Percentiles rank a stretch among this genome's conserved stretches.
These are phyloP conservation scores for Fusarium pininemorale DNA, from an alignment of 2,329 filamentous ascomycete species.

Conservation along the genomic window DNA sequence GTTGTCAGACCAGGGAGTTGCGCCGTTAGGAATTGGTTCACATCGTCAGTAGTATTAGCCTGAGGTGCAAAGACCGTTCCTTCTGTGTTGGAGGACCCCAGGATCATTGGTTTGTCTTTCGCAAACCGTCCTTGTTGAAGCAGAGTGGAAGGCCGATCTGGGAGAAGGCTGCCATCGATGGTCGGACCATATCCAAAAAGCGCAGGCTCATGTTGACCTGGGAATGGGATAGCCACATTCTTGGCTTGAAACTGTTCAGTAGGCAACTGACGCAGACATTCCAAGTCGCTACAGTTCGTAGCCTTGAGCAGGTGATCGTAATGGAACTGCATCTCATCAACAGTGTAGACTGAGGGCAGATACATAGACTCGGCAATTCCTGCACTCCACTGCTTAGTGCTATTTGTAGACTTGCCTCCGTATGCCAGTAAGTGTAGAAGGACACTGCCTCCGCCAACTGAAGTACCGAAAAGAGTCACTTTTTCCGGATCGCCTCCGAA, in stretches of 20 bases:
- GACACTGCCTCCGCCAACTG: neutral
- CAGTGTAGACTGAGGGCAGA: neutral
- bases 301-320: neutral
- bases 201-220: neutral
- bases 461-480: neutral
- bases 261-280: neutral
- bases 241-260: neutral
- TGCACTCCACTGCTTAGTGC: neutral
- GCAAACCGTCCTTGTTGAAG: neutral
- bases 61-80: neutral
- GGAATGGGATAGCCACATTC: neutral
- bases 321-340: neutral
- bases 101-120: neutral
- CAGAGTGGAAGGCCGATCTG: neutral
- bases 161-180: neutral
- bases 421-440: neutral
- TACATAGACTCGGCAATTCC: neutral
- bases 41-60: neutral
- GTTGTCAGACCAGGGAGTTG: neutral
- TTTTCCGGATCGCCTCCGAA: neutral
- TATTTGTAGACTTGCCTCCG: neutral
- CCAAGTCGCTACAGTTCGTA: neutral
- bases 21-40: neutral
- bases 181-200: neutral
- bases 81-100: neutral